Base-by-base conservation (phyloP, 768 basidiomycete species). In the Nevesoporus exiguus region DNA sequence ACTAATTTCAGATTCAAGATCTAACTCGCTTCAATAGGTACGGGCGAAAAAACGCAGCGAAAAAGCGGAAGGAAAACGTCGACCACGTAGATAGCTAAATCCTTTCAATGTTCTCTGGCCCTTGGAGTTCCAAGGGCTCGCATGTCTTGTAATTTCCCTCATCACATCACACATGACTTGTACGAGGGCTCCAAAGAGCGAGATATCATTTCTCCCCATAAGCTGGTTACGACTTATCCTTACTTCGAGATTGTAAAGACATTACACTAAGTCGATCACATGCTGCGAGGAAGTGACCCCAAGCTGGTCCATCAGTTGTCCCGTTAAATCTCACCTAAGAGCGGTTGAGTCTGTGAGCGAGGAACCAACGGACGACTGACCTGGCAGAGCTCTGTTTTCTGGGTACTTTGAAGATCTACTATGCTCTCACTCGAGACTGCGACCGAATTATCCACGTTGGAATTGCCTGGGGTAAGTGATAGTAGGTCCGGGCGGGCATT, bases 31-130 rank as follows among this genome's bases (percentile, higher is more conserved):
- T 55, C 33, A 27, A 45, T 61, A 96, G 90, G 71, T 90, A n/a
- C 84, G 91, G 29, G 92, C 91, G 4, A 80, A 83, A 69, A 95
- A 90, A 73, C 79, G 88, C 47, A 82, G 75, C 66, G 90, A 90
- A 52, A 93, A 88, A 68, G 82, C 83, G 15, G 80, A 73, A 57
- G 86, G 86, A 70, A 84, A 80, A 67, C 76, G 49, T 14, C 41
- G 59, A 21, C 41, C 81, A 48, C 77, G 72, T 59, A 63, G 68
- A 43, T 77, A 68, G 54, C 19, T 41, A 24, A 6, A 25, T 40
- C 19, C 7, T 29, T 17, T 36, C 7, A 7, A 5, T 15, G 14
- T 25, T 37, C 19, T 47, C 25, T 44, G 19, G 14, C 30, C 30
- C 42, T 44, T 6, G 14, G 47, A n/a, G 21, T 24, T 25, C 33